These are phyloP conservation scores for Cercophora scortea DNA, from an alignment of 495 filamentous ascomycete genomes.

Conservation along the genomic window DNA sequence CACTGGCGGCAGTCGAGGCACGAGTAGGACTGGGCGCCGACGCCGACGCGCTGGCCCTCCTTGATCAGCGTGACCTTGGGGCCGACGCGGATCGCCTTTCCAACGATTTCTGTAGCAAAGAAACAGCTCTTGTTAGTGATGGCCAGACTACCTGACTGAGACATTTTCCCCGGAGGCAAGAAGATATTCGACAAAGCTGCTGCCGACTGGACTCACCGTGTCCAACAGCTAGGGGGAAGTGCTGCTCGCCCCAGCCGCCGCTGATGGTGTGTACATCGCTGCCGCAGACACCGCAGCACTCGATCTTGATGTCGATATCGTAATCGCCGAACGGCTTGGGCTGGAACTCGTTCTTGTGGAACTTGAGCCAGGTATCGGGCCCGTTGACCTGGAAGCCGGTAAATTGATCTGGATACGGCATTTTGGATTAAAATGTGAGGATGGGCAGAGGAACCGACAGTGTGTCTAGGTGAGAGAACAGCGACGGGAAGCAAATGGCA, in stretches of 20 bases:
- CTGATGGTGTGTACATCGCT: constrained; percentile 51
- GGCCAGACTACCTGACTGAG: too few relatives aligned
- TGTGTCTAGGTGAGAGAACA: too few relatives aligned
- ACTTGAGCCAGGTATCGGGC: constrained; percentile 42
- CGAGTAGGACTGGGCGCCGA: constrained; percentile 48
- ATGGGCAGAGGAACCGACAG: background rate
- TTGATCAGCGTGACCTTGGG: constrained; percentile 50
- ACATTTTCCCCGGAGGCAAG: too few relatives aligned
- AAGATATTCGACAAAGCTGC: too few relatives aligned
- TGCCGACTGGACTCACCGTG: constrained; percentile 31
- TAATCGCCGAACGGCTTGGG: constrained; percentile 53
- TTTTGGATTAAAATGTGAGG: constrained; percentile 1
- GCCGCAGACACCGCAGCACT: constrained; percentile 49
- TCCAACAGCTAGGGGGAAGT: constrained; percentile 46
- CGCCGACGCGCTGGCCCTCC: constrained; percentile 47
- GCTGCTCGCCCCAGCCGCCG: constrained; percentile 47
- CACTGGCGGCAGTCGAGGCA: constrained; percentile 50
- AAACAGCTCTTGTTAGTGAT: background rate
- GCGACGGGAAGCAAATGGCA: too few relatives aligned
- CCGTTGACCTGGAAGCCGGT: constrained; percentile 50
- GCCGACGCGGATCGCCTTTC: constrained; percentile 45
- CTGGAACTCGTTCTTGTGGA: constrained; percentile 49
- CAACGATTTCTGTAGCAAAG: constrained; percentile 34
- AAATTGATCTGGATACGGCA: constrained; percentile 33
- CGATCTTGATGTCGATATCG: constrained; percentile 50